These are phyloP conservation scores for Penicillium hesseltinei DNA, from an alignment of 2,329 filamentous ascomycete species.

Conservation along the genomic window DNA sequence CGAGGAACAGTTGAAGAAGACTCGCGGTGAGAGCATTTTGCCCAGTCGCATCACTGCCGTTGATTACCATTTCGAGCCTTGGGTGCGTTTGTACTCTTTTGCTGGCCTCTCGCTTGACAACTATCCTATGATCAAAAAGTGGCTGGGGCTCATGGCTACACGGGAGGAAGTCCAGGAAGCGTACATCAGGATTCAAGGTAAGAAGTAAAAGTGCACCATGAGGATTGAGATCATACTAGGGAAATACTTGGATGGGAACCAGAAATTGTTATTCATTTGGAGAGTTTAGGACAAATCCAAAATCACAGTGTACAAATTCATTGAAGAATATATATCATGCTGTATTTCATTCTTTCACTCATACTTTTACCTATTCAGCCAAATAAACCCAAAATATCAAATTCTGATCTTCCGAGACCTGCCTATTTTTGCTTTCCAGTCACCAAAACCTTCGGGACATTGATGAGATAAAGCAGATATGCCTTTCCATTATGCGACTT, in stretches of 20 bases:
- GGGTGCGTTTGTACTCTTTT: constrained; percentile 40
- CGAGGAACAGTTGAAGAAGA: constrained; percentile 43
- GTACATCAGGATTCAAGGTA: constrained; percentile 35
- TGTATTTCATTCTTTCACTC: background rate
- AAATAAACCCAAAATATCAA: background rate
- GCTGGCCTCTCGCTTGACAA: constrained; percentile 42
- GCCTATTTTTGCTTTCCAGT: background rate
- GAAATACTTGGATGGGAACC: too few relatives aligned
- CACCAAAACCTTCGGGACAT: constrained; percentile 14
- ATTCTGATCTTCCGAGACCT: background rate
- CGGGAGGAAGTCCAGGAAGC: constrained; percentile 43
- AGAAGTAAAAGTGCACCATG: background rate
- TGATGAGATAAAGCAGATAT: constrained; percentile 14
- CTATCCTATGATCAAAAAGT: constrained; percentile 42
- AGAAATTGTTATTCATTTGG: background rate
- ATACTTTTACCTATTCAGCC: background rate
- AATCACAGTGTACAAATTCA: background rate
- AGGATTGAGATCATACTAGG: too few relatives aligned
- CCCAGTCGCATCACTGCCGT: constrained; percentile 39
- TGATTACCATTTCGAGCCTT: constrained; percentile 46
- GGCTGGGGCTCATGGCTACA: constrained; percentile 37
- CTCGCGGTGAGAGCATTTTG: constrained; percentile 38
- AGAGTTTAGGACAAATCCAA: background rate
- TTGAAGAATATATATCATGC: background rate
- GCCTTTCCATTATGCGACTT: constrained; percentile 13